A percentile compares a stretch with the other conserved stretches of the same genome.
Conservation (phyloP, 495 filamentous ascomycete genomes). For the Usnea hakonensis region DNA sequence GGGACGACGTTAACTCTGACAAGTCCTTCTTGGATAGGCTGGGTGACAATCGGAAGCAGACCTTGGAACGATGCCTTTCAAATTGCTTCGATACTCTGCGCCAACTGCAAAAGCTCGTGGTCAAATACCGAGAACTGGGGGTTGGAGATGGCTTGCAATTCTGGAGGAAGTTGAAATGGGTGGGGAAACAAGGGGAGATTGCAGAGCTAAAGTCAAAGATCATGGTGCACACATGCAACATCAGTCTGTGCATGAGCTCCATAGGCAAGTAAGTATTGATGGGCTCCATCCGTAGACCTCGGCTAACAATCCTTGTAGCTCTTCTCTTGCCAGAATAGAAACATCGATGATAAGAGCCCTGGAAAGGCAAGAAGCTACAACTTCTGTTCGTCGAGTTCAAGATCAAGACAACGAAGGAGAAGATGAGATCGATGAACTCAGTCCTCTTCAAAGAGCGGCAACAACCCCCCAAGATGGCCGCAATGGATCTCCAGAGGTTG, state of each 20-base stretch:
- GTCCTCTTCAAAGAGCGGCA: slow-evolving; percentile 6
- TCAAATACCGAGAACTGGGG: slow-evolving; percentile 27
- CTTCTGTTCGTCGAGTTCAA: neutral
- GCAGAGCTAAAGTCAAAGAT: slow-evolving; percentile 33
- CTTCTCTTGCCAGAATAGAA: slow-evolving; percentile 28
- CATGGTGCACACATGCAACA: slow-evolving; percentile 32
- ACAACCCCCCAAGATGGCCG: neutral
- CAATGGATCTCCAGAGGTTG: neutral
- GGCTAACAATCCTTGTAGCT: slow-evolving; percentile 19
- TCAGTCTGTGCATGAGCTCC: slow-evolving; percentile 34
- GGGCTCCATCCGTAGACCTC: neutral
- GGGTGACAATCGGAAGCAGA: slow-evolving; percentile 24
- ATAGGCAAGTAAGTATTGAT: slow-evolving; percentile 32
- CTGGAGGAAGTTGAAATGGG: slow-evolving; percentile 35
- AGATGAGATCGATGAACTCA: slow-evolving; percentile 10
- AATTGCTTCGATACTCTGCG: slow-evolving; percentile 28
- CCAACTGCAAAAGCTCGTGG: slow-evolving; percentile 27
- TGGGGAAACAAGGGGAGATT: slow-evolving; percentile 30
- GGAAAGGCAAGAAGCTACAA: slow-evolving; percentile 24
- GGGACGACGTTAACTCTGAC: slow-evolving; percentile 30
- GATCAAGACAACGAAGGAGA: slow-evolving; percentile 3
- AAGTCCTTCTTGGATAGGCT: slow-evolving; percentile 28
- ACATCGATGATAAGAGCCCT: slow-evolving; percentile 25
- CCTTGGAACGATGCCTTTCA: slow-evolving; percentile 29
- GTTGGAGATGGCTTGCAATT: slow-evolving; percentile 28